phyloP scores from a whole-genome alignment of 257 asterid species.

The Nicotiana benthamiana region DNA sequence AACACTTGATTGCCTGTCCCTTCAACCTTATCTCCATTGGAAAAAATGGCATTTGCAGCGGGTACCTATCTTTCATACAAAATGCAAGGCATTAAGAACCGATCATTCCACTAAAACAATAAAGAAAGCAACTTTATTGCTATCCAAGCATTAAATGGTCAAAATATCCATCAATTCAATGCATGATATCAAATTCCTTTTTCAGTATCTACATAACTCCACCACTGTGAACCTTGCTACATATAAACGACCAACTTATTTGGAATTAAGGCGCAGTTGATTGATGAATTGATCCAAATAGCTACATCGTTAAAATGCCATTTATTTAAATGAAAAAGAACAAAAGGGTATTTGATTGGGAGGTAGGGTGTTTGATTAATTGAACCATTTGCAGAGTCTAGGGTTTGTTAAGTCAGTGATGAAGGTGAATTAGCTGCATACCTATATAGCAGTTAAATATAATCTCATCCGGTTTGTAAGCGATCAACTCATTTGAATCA shows the following conservation, averaged over 20 bases:
- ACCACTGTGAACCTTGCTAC: background rate
- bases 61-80: conserved; percentile 50
- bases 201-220: background rate
- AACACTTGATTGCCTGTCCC: conserved; percentile 69
- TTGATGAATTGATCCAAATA: background rate
- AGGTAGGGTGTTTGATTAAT: background rate
- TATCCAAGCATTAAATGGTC: background rate
- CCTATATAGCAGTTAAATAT: no score
- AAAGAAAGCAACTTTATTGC: background rate
- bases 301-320: background rate
- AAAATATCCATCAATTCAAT: background rate
- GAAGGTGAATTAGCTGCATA: no score
- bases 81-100: background rate
- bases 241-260: background rate
- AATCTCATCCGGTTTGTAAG: no score
- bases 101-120: background rate
- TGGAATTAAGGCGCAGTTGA: background rate
- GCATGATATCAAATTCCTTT: background rate
- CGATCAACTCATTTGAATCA: no score
- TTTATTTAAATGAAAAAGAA: background rate
- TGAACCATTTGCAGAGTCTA: background rate
- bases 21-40: conserved; percentile 76
- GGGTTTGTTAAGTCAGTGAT: background rate
- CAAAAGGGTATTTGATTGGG: background rate
- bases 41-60: conserved; percentile 77